Conservation (phyloP, 2,329 filamentous ascomycete genomes). For the Monilinia laxa region DNA sequence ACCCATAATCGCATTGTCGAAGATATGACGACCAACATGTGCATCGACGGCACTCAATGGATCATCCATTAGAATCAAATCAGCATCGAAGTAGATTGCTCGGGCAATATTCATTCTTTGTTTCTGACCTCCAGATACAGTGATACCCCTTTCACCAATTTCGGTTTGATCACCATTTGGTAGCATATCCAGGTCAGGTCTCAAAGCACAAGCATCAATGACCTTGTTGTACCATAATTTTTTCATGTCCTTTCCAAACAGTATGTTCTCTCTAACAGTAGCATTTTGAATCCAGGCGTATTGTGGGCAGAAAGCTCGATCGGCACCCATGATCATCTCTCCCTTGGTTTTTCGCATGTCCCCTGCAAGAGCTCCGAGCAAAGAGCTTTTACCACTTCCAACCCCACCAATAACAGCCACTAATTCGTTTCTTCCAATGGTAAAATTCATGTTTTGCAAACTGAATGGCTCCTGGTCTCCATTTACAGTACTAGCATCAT, state of each 20-base stretch:
- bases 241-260: conserved; percentile 80
- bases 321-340: conserved; percentile 71
- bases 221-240: conserved; percentile 68
- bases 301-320: conserved; percentile 88
- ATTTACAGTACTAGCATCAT: conserved; percentile 55
- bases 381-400: conserved; percentile 84
- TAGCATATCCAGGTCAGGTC: conserved; percentile 88
- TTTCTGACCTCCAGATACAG: conserved; percentile 92
- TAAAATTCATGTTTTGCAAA: conserved; percentile 65
- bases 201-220: conserved; percentile 71
- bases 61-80: conserved; percentile 69
- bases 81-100: conserved; percentile 68
- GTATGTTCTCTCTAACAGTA: conserved; percentile 81
- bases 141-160: conserved; percentile 94
- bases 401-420: conserved; percentile 87
- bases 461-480: conserved; percentile 66
- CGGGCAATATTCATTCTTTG: conserved; percentile 93
- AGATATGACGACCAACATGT: conserved; percentile 72
- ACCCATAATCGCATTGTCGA: conserved; percentile 91
- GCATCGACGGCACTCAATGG: conserved; percentile 68
- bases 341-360: conserved; percentile 87
- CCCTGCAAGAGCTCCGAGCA: conserved; percentile 84
- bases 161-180: conserved; percentile 85
- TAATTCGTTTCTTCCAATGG: conserved; percentile 71
- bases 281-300: conserved; percentile 98